Conservation (phyloP, 176 grass and related monocot species). For the maize (Zea mays) region DNA sequence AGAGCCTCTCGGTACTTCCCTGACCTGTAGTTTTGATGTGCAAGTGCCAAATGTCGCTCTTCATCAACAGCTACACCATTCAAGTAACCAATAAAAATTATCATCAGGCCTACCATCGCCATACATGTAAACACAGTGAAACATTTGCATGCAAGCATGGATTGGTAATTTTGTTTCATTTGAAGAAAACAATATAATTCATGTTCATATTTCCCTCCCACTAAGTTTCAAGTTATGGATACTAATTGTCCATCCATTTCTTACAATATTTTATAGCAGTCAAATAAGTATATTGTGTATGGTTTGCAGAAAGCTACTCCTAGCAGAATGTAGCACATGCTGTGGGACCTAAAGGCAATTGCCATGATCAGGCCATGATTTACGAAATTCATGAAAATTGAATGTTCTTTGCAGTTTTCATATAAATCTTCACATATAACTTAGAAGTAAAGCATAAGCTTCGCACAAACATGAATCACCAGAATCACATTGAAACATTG, state of each 20-base stretch:
- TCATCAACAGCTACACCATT: constrained; percentile 58
- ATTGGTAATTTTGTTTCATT: neutral
- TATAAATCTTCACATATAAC: neutral
- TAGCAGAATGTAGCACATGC: neutral
- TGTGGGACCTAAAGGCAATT: neutral
- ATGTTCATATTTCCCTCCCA: neutral
- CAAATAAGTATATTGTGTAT: neutral
- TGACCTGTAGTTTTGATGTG: constrained; percentile 81
- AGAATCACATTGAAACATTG: neutral
- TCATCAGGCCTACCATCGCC: constrained; percentile 5
- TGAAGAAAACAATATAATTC: neutral
- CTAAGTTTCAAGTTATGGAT: constrained; percentile 1
- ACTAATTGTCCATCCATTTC: neutral
- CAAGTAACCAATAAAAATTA: neutral
- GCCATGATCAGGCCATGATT: neutral
- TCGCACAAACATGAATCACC: neutral
- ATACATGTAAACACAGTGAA: neutral
- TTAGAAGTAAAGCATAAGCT: neutral
- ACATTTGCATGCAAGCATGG: neutral
- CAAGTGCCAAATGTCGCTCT: constrained; percentile 58
- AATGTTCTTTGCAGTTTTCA: neutral
- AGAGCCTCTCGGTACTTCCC: constrained; percentile 76
- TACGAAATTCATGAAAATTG: neutral
- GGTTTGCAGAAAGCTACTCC: neutral
- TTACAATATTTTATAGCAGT: neutral